Base-by-base conservation (phyloP, 1,139 yeast species). In the Yarrowia galli region DNA sequence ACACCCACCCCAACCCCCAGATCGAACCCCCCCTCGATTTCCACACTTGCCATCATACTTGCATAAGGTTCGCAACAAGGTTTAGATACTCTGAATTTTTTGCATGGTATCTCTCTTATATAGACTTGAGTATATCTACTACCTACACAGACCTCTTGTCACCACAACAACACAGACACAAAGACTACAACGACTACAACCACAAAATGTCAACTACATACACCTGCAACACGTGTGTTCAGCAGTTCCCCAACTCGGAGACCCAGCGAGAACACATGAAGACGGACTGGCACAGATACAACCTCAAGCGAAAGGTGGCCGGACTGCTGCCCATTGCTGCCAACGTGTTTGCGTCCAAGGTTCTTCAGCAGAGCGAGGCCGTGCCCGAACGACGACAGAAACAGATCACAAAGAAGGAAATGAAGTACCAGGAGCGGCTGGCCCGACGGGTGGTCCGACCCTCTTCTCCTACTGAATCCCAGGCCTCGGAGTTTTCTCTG, bases 211-310 rank as follows among this genome's bases (percentile, higher is more conserved):
- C 61, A 2, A 70, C 73, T n/a, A 67, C 71, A 65, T 75, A 73
- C 74, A 92, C 98, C 5, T 95, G 99, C 78, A 90, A 92, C 75
- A 89, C 97, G 43, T 95, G 99, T 76, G 88, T 87, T 12, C 83
- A 93, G 70, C 86, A 86, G 69, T 95, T 95, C 75, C 86, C 88
- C 20, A 82, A 88, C 20, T 89, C 97, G 7, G 92, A 89, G 69
- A 83, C 87, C 71, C 99, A 95, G 80, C 83, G 98, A 73, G 82
- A 84, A 68, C 99, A 95, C 75, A 95, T 95, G 98, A 92, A 91
- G 76, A 88, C 97, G 0, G 98, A 93, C 71, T 93, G 98, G 98
- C 98, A 92, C 75, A 84, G 97, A 72, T 95, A 91, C 77, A 93
- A 95, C 75, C 83, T 95, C 76, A 95, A 95, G 79, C 85, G 99